Conservation (phyloP, 331 rosid species). For the Malus hybrid region DNA sequence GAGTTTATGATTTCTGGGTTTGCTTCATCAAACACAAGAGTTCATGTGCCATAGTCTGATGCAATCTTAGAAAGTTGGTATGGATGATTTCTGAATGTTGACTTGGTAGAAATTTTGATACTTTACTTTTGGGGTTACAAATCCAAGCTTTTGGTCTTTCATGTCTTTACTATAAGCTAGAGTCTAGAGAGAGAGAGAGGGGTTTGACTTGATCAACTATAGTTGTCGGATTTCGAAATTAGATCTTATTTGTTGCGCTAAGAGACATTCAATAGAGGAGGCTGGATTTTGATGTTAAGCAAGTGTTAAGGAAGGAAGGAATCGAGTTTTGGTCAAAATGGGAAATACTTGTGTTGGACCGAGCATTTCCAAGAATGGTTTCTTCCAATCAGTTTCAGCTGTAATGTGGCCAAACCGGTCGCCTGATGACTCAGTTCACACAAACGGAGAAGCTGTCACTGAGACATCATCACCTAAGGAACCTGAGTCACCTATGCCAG, state of each 20-base stretch:
- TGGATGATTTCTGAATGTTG: not conserved
- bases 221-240: slow-evolving; percentile 19
- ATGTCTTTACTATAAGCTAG: not conserved
- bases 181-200: not conserved
- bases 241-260: slow-evolving; percentile 37
- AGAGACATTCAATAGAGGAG: slow-evolving; percentile 17
- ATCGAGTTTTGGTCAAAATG: slow-evolving; percentile 40
- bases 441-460: slow-evolving; percentile 36
- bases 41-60: not conserved
- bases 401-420: slow-evolving; percentile 75
- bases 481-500: slow-evolving; percentile 62
- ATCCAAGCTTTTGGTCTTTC: slow-evolving; percentile 13
- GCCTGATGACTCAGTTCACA: slow-evolving; percentile 48
- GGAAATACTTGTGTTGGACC: slow-evolving; percentile 98
- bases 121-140: not conserved
- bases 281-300: slow-evolving; percentile 29
- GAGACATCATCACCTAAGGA: slow-evolving; percentile 33
- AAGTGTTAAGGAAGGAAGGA: slow-evolving; percentile 10
- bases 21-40: not conserved
- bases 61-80: not conserved
- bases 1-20: not conserved
- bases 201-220: slow-evolving; percentile 47
- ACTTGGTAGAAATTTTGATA: not conserved
- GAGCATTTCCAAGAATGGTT: slow-evolving; percentile 65
- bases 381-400: slow-evolving; percentile 84